Percentiles rank a stretch among this genome's conserved stretches.
These are phyloP conservation scores for Lentinula edodes DNA, from an alignment of 768 basidiomycete genomes.

Conservation along the genomic window DNA sequence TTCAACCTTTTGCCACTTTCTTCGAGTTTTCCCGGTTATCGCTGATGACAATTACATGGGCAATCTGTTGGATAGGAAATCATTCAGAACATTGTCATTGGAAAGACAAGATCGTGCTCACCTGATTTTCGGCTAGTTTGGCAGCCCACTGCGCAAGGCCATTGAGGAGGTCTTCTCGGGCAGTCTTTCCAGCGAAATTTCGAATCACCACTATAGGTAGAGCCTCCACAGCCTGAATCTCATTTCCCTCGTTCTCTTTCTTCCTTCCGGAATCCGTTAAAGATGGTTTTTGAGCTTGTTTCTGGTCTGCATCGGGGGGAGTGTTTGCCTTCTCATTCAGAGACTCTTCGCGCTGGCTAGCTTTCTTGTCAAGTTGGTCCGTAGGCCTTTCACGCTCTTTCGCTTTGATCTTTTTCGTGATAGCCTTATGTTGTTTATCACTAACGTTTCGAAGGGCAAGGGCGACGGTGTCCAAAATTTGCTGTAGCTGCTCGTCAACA, in stretches of 20 bases:
- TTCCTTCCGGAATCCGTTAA: not conserved
- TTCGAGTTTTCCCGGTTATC: conserved; percentile 88
- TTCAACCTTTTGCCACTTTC: conserved; percentile 69
- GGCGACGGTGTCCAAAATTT: conserved; percentile 77
- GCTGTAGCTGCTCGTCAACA: conserved; percentile 75
- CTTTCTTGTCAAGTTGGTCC: conserved; percentile 8
- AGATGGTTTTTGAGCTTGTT: conserved; percentile 58
- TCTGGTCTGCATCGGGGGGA: conserved; percentile 72
- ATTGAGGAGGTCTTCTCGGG: conserved; percentile 54
- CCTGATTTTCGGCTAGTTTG: conserved; percentile 73
- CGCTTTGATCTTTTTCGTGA: conserved; percentile 31
- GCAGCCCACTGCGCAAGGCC: conserved; percentile 86
- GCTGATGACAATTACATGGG: conserved; percentile 87
- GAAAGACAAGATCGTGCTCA: conserved; percentile 20
- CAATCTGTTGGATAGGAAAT: conserved; percentile 47
- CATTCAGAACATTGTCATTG: not conserved
- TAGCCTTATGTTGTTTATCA: conserved; percentile 39
- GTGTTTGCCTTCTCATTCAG: conserved; percentile 31
- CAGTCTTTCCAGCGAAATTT: conserved; percentile 62
- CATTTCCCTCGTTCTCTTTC: conserved; percentile 29
- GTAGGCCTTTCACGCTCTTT: conserved; percentile 21
- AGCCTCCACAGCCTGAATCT: conserved; percentile 47
- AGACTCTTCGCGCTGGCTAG: conserved; percentile 29
- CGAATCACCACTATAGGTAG: conserved; percentile 86
- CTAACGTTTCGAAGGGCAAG: conserved; percentile 64